phyloP scores from a whole-genome alignment of 2,329 filamentous ascomycete species.

The Dothistroma septosporum region DNA sequence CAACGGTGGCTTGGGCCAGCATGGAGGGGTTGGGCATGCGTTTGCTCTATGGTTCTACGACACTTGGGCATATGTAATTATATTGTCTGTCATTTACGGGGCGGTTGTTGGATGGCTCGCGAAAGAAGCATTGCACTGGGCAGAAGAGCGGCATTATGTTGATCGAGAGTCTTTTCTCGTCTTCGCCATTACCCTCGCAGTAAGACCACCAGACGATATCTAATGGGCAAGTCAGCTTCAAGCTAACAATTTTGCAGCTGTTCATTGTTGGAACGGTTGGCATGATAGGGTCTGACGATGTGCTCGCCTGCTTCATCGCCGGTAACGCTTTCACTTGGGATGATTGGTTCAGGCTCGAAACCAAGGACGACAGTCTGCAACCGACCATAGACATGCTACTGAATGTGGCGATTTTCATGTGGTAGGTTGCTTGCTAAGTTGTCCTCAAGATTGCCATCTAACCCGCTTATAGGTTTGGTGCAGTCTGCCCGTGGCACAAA shows the following conservation, averaged over 20 bases:
- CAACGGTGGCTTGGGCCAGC: constrained; percentile 51
- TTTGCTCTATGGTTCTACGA: constrained; percentile 80
- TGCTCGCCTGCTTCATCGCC: constrained; percentile 87
- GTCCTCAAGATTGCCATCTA: background rate
- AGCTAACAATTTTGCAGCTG: constrained; percentile 45
- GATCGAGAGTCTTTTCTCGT: constrained; percentile 85
- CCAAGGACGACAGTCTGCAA: constrained; percentile 84
- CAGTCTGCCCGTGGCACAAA: constrained; percentile 72
- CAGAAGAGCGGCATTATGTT: constrained; percentile 74
- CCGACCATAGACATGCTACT: constrained; percentile 93
- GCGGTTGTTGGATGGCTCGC: constrained; percentile 73
- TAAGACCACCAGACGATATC: constrained; percentile 36
- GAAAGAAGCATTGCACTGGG: constrained; percentile 78
- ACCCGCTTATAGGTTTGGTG: constrained; percentile 47
- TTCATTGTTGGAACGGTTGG: constrained; percentile 86
- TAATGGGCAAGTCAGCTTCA: background rate
- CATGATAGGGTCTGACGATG: constrained; percentile 82
- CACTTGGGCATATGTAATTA: constrained; percentile 77
- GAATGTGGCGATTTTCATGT: constrained; percentile 83
- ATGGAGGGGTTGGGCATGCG: constrained; percentile 60
- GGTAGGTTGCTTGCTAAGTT: constrained; percentile 47
- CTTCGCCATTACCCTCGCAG: constrained; percentile 76
- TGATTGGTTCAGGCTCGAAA: constrained; percentile 89
- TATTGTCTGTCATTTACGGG: constrained; percentile 75
- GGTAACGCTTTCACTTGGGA: constrained; percentile 90